Conservation (phyloP, 202 grass and related monocot genomes). For the Digitaria exilis region DNA sequence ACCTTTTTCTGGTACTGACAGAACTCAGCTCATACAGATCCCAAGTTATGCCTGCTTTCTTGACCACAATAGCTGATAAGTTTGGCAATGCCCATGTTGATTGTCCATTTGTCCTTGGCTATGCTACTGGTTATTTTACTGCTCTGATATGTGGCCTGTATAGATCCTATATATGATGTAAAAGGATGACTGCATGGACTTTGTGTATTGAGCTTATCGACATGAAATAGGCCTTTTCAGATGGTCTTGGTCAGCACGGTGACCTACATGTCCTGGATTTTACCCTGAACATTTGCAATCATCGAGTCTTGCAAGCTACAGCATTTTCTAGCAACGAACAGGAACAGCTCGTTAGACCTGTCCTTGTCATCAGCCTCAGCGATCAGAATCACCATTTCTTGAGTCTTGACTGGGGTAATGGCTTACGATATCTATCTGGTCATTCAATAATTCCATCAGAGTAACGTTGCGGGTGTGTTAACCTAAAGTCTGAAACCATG, state of each 20-base stretch:
- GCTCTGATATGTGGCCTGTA: background rate
- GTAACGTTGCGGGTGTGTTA: no score
- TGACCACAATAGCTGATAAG: constrained; percentile 11
- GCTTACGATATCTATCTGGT: background rate
- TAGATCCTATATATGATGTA: background rate
- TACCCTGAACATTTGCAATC: background rate
- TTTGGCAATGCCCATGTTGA: background rate
- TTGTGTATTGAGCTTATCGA: background rate
- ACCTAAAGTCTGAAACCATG: no score
- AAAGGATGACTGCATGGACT: background rate
- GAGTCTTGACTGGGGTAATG: background rate
- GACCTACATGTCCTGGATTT: background rate
- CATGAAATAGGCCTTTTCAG: background rate
- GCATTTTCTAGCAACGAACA: background rate
- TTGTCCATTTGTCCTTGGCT: no score
- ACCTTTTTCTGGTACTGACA: background rate
- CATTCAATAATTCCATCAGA: no score
- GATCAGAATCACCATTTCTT: background rate
- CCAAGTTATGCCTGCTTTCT: background rate
- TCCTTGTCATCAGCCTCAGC: background rate
- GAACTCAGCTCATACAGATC: constrained; percentile 8
- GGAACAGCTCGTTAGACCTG: background rate
- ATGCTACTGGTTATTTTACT: background rate
- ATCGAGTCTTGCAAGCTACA: background rate
- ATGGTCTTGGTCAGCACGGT: background rate